Evolutionary conservation across 768 basidiomycete genomes (phyloP).

Genomic region (Pleurotus pulmonarius): DNA sequence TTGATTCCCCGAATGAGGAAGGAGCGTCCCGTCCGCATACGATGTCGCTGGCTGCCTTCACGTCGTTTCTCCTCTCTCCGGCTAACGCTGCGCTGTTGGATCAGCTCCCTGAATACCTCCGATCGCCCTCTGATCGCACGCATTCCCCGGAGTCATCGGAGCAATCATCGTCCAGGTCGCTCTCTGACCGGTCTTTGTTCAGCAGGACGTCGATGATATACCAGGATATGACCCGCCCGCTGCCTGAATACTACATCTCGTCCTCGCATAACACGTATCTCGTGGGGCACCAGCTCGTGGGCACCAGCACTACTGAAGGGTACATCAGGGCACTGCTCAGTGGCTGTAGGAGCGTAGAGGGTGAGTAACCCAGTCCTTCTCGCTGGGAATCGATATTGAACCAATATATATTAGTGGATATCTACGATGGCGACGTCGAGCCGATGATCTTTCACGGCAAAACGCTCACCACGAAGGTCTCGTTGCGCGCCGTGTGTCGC

Average conservation of each 20-base stretch:
- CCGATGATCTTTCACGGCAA: constrained; percentile 94
- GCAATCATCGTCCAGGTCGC: too few relatives aligned
- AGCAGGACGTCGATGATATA: constrained; percentile 35
- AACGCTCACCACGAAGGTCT: constrained; percentile 84
- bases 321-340: constrained; percentile 88
- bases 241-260: constrained; percentile 87
- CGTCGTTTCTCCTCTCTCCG: constrained; percentile 73
- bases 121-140: background rate
- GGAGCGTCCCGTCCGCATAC: background rate
- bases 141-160: too few relatives aligned
- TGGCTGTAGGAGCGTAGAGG: constrained; percentile 86
- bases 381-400: too few relatives aligned
- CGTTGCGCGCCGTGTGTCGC: constrained; percentile 77
- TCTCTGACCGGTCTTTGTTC: constrained; percentile 17
- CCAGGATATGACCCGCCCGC: constrained; percentile 87
- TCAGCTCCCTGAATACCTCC: constrained; percentile 35
- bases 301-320: constrained; percentile 75
- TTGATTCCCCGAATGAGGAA: constrained; percentile 1
- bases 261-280: constrained; percentile 92
- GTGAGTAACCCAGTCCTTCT: constrained; percentile 39
- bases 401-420: constrained; percentile 61
- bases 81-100: constrained; percentile 58
- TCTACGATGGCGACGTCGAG: constrained; percentile 82
- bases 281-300: constrained; percentile 72
- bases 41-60: constrained; percentile 47